phyloP scores from a whole-genome alignment of 2,329 filamentous ascomycete species.

The Ophiostoma tasmaniense region DNA sequence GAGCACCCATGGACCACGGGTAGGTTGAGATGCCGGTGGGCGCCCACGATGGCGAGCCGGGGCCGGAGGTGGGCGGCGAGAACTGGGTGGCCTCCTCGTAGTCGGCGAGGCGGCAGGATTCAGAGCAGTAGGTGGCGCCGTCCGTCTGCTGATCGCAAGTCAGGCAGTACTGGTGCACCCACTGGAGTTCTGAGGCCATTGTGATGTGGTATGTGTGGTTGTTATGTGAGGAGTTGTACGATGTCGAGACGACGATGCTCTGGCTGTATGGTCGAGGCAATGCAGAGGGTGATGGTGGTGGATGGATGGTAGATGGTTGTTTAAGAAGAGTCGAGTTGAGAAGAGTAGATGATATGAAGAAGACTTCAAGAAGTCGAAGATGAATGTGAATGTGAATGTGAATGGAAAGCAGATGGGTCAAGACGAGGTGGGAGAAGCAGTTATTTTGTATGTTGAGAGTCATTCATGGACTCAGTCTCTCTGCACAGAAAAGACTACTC shows the following conservation, averaged over 20 bases:
- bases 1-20: conserved; percentile 36
- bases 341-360: not conserved
- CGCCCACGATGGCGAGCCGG: conserved; percentile 47
- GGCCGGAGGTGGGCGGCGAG: conserved; percentile 42
- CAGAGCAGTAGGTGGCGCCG: conserved; percentile 79
- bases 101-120: conserved; percentile 81
- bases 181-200: conserved; percentile 50
- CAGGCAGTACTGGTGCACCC: conserved; percentile 89
- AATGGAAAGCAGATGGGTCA: not conserved
- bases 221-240: not conserved
- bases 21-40: conserved; percentile 35
- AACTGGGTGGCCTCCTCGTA: conserved; percentile 63
- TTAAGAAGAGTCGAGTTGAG: not conserved
- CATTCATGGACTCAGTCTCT: conserved; percentile 5
- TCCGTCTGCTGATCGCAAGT: conserved; percentile 85
- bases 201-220: conserved; percentile 9
- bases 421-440: conserved; percentile 19
- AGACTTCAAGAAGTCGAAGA: not conserved
- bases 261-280: conserved; percentile 1
- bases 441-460: conserved; percentile 21
- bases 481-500: not conserved
- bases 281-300: not conserved
- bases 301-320: not conserved
- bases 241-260: not conserved
- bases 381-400: not conserved